Conservation (phyloP, 2,329 filamentous ascomycete species). For the Ilyonectria destructans region DNA sequence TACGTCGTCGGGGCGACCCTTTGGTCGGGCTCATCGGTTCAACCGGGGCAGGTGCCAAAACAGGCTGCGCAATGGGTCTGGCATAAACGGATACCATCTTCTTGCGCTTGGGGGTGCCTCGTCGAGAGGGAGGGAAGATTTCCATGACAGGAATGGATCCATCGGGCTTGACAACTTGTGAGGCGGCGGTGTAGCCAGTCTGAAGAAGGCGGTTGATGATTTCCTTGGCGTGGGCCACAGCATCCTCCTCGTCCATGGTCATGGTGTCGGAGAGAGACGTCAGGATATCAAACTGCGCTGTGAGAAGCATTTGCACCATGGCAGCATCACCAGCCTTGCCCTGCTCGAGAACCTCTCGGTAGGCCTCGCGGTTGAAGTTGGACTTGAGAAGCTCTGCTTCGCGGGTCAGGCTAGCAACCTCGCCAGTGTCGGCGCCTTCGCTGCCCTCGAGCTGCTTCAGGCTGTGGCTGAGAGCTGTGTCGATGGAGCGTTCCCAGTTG, state of each 20-base stretch:
- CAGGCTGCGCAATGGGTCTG: slow-evolving; percentile 64
- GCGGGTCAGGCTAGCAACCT: slow-evolving; percentile 80
- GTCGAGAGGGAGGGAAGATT: slow-evolving; percentile 78
- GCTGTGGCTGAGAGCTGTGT: slow-evolving; percentile 90
- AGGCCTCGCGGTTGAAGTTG: slow-evolving; percentile 85
- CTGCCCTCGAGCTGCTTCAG: slow-evolving; percentile 82
- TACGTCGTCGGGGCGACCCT: slow-evolving; percentile 86
- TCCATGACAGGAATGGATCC: slow-evolving; percentile 76
- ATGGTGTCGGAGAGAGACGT: slow-evolving; percentile 87
- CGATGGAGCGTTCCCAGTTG: slow-evolving; percentile 90
- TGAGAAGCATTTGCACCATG: slow-evolving; percentile 86
- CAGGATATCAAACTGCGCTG: slow-evolving; percentile 93
- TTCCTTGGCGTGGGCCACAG: slow-evolving; percentile 83
- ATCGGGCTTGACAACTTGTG: slow-evolving; percentile 93
- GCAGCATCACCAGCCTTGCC: slow-evolving; percentile 86
- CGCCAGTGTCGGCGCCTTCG: slow-evolving; percentile 65
- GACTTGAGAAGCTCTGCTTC: slow-evolving; percentile 91
- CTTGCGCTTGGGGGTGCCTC: slow-evolving; percentile 85
- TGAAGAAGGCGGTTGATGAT: slow-evolving; percentile 86
- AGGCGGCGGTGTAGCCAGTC: slow-evolving; percentile 80
- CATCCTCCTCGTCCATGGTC: slow-evolving; percentile 86
- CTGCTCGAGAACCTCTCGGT: slow-evolving; percentile 84
- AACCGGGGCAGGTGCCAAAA: slow-evolving; percentile 55
- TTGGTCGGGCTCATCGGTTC: slow-evolving; percentile 72
- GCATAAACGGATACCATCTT: slow-evolving; percentile 62